These are phyloP conservation scores for Salisapilia sapeloensis DNA, from an alignment of 352 stramenopile species.

Conservation along the genomic window DNA sequence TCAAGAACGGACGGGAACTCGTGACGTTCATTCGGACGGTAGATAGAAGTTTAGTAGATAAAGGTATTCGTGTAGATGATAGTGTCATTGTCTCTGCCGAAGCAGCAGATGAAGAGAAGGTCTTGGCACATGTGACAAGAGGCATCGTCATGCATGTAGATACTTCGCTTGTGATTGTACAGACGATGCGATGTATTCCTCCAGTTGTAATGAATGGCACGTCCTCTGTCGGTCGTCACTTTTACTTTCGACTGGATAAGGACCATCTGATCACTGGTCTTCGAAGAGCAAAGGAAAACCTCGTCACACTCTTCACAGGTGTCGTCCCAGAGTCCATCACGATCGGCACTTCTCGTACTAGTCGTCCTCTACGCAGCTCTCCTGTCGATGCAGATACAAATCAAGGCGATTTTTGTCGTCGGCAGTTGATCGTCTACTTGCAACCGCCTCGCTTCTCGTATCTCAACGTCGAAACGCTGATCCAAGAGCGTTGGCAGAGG, in stretches of 20 bases:
- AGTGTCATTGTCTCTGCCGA: constrained; percentile 58
- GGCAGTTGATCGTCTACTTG: constrained; percentile 49
- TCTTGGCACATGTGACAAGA: constrained; percentile 45
- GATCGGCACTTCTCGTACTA: constrained; percentile 13
- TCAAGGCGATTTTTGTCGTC: constrained; percentile 23
- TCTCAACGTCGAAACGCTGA: neutral
- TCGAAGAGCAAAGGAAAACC: constrained; percentile 54
- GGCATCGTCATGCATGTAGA: constrained; percentile 32
- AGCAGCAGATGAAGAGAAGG: constrained; percentile 36
- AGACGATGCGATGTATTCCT: constrained; percentile 40
- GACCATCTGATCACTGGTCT: constrained; percentile 49
- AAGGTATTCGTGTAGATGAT: constrained; percentile 48
- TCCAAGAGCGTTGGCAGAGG: neutral
- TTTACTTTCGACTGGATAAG: constrained; percentile 65
- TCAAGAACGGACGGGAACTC: too few relatives aligned
- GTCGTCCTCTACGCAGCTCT: constrained; percentile 14
- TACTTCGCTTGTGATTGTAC: constrained; percentile 20
- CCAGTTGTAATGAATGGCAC: constrained; percentile 27
- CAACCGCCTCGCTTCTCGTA: constrained; percentile 26
- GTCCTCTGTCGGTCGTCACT: constrained; percentile 39
- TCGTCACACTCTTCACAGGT: constrained; percentile 54
- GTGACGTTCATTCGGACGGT: too few relatives aligned
- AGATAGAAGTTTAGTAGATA: too few relatives aligned
- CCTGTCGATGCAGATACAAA: constrained; percentile 7
- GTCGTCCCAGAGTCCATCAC: constrained; percentile 18